A percentile compares a stretch with the other conserved stretches of the same genome.
These are phyloP conservation scores for Lepiota venenata DNA, from an alignment of 768 basidiomycete species.

Conservation along the genomic window DNA sequence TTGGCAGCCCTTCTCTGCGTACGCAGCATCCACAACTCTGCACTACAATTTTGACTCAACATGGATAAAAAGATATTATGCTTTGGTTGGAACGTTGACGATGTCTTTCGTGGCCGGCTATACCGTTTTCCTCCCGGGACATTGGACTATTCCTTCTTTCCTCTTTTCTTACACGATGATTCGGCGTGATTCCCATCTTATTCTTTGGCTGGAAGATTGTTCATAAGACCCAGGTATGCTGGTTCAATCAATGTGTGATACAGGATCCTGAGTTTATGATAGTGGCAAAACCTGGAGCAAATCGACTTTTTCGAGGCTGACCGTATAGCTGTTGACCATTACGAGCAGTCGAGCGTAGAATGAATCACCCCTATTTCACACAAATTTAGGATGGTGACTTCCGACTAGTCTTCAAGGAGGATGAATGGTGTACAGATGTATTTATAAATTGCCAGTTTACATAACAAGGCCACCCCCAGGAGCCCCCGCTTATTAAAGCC, in stretches of 20 bases:
- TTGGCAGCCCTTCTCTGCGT: constrained; percentile 53
- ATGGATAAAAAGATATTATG: constrained; percentile 37
- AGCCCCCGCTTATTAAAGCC: no score
- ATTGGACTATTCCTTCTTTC: constrained; percentile 45
- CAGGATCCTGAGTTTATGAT: neutral
- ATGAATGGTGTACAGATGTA: constrained; percentile 17
- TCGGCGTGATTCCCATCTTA: constrained; percentile 35
- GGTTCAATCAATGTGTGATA: neutral
- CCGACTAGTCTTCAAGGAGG: constrained; percentile 2
- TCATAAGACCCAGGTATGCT: constrained; percentile 34
- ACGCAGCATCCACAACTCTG: constrained; percentile 9
- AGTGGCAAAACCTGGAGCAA: constrained; percentile 38
- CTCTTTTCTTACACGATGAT: constrained; percentile 49
- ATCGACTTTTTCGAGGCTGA: constrained; percentile 45
- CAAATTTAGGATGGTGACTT: neutral
- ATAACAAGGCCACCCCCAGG: no score
- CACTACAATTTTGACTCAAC: no score
- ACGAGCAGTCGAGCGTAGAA: constrained; percentile 29
- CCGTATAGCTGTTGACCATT: constrained; percentile 37
- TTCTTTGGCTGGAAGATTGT: constrained; percentile 46
- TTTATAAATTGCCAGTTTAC: constrained; percentile 16
- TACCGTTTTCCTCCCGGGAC: constrained; percentile 48
- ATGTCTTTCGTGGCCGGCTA: constrained; percentile 50
- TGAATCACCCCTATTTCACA: neutral
- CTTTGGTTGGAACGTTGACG: constrained; percentile 35